Evolutionary conservation across 2,329 filamentous ascomycete genomes (phyloP).

Genomic region (Apiospora pterosperma): DNA sequence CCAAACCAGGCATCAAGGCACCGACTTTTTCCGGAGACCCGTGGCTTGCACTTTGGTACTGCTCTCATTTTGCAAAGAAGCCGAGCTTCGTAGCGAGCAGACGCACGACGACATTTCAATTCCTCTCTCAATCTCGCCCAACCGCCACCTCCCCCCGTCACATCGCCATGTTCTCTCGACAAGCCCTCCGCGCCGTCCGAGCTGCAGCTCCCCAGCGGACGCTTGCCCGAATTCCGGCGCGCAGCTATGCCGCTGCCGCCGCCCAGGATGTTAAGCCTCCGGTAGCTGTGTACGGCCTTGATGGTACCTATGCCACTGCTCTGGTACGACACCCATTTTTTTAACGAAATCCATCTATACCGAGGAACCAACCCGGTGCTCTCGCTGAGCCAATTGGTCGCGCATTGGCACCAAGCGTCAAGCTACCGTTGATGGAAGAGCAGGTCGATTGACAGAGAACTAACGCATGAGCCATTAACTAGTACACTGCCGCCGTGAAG

Average conservation of each 20-base stretch:
- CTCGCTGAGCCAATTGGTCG: conserved; percentile 15
- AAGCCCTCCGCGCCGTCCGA: conserved; percentile 53
- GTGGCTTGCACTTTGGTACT: neutral
- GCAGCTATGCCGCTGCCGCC: conserved; percentile 71
- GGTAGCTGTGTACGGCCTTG: conserved; percentile 87
- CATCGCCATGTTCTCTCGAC: conserved; percentile 57
- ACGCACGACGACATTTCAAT: conserved; percentile 15
- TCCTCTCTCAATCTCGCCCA: conserved; percentile 16
- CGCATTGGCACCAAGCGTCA: neutral
- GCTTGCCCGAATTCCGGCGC: conserved; percentile 59
- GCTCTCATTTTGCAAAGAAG: conserved; percentile 13
- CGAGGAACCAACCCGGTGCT: neutral
- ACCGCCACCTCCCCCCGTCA: conserved; percentile 11
- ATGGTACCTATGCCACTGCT: conserved; percentile 97
- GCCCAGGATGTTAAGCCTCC: conserved; percentile 74
- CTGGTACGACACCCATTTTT: conserved; percentile 64
- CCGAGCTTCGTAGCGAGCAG: conserved; percentile 15
- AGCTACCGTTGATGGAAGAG: neutral
- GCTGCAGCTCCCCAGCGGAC: conserved; percentile 56
- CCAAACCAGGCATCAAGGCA: neutral
- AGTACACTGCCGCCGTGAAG: conserved; percentile 98
- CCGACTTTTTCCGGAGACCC: conserved; percentile 2
- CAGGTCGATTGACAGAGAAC: conserved; percentile 5
- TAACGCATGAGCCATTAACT: conserved; percentile 36
- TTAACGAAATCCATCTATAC: neutral